Percentiles rank a stretch among this genome's conserved stretches.
phyloP scores from a whole-genome alignment of 306 rosid genomes.

The Castanopsis chinensis region DNA sequence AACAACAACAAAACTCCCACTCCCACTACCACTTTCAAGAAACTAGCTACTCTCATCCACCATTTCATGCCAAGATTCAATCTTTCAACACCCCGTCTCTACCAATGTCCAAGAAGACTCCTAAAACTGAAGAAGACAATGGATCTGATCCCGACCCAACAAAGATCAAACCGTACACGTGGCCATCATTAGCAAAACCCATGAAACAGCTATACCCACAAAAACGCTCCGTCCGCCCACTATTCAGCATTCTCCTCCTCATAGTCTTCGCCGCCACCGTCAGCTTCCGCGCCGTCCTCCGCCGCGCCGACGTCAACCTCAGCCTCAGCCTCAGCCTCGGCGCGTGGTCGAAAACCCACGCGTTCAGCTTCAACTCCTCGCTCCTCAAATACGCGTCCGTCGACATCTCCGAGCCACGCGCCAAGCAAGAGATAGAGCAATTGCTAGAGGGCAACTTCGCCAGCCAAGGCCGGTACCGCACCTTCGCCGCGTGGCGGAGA shows the following conservation, averaged over 20 bases:
- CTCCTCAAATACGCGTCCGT: conserved; percentile 63
- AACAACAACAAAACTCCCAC: no score
- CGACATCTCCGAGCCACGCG: conserved; percentile 53
- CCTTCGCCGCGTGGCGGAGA: conserved; percentile 71
- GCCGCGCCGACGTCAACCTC: conserved; percentile 12
- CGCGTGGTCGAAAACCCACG: no score
- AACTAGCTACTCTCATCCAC: neutral
- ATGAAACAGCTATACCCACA: conserved; percentile 44
- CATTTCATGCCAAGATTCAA: conserved; percentile 7
- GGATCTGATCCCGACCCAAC: conserved; percentile 18
- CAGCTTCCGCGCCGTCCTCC: conserved; percentile 51
- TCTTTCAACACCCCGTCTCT: neutral
- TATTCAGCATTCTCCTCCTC: conserved; percentile 58
- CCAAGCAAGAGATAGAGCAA: conserved; percentile 61
- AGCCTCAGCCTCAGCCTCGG: no score
- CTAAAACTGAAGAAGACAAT: conserved; percentile 31
- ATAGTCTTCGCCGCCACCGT: conserved; percentile 55
- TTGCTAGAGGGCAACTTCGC: conserved; percentile 76
- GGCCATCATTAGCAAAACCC: conserved; percentile 36
- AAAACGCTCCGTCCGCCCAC: conserved; percentile 54
- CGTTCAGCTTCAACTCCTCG: conserved; percentile 44
- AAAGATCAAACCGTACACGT: no score
- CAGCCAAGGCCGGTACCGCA: conserved; percentile 59
- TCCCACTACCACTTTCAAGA: no score
- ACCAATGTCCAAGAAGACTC: conserved; percentile 44